Percentiles rank a stretch among this genome's conserved stretches.
These are phyloP conservation scores for Cryoendolithus antarcticus DNA, from an alignment of 2,329 filamentous ascomycete genomes.

Conservation along the genomic window DNA sequence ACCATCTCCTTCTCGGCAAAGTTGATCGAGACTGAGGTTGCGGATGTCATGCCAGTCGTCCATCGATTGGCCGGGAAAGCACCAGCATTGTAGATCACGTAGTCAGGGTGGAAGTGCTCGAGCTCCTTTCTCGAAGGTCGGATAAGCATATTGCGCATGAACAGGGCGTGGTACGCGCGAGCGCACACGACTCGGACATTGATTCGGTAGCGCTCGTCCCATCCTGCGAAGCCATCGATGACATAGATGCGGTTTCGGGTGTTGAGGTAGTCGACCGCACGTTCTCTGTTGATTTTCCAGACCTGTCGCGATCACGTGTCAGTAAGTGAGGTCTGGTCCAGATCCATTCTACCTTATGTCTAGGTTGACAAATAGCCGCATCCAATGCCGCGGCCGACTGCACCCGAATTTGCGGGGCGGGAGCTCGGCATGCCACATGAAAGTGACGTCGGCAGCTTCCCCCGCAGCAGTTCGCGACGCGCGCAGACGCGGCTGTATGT, in stretches of 20 bases:
- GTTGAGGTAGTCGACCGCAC: conserved; percentile 98
- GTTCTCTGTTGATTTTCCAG: conserved; percentile 98
- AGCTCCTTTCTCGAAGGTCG: conserved; percentile 82
- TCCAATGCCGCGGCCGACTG: neutral
- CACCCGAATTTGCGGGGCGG: conserved; percentile 1
- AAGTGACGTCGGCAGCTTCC: conserved; percentile 6
- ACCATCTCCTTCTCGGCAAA: conserved; percentile 99
- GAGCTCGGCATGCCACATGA: conserved; percentile 1
- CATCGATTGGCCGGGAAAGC: conserved; percentile 97
- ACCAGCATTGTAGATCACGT: conserved; percentile 99
- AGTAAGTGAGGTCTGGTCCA: too few relatives aligned
- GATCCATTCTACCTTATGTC: too few relatives aligned
- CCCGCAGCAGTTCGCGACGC: conserved; percentile 1
- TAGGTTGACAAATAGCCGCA: too few relatives aligned
- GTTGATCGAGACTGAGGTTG: conserved; percentile 96
- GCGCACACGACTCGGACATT: conserved; percentile 96
- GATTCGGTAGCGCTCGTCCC: conserved; percentile 97
- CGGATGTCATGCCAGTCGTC: conserved; percentile 96
- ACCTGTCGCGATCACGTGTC: conserved; percentile 45
- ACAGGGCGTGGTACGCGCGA: conserved; percentile 96
- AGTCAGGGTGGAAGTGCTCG: conserved; percentile 95
- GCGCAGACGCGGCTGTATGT: neutral
- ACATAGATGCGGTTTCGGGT: conserved; percentile 98
- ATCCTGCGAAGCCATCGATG: conserved; percentile 91
- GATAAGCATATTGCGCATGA: conserved; percentile 99